Evolutionary conservation across 208 protist species (phyloP).

Genomic region (Strigomonas culicis): DNA sequence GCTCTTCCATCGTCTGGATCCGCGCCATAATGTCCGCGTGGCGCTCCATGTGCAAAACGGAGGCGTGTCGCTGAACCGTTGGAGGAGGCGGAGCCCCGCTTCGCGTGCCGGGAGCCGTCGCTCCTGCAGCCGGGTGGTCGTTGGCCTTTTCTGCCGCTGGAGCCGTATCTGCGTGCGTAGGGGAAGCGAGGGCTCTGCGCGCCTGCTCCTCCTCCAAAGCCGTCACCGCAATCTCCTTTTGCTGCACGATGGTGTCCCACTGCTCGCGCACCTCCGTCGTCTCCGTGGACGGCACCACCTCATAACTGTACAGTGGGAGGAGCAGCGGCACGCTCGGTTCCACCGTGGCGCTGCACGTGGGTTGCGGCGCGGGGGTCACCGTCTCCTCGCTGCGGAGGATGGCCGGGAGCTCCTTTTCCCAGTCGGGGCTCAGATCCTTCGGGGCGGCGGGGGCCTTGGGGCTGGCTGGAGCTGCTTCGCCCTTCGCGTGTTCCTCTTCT

Average conservation of each 20-base stretch:
- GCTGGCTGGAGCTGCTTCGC: not conserved
- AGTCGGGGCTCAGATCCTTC: not conserved
- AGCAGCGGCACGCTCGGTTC: not conserved
- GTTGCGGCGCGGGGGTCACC: not conserved
- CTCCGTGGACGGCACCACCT: conserved; percentile 33
- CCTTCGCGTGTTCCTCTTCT: not conserved
- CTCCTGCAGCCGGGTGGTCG: not conserved
- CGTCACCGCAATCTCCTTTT: conserved; percentile 3
- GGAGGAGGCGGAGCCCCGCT: too few relatives aligned
- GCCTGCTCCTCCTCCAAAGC: not conserved
- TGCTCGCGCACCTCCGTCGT: conserved; percentile 11
- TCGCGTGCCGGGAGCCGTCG: not conserved
- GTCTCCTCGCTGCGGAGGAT: not conserved
- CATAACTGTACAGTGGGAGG: conserved; percentile 10
- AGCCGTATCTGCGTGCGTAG: not conserved
- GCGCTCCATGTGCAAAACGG: not conserved
- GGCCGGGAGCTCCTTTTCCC: not conserved
- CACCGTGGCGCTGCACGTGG: not conserved
- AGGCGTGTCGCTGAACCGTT: too few relatives aligned
- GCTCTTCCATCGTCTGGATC: conserved; percentile 20
- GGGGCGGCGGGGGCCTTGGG: too few relatives aligned
- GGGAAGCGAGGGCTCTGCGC: not conserved
- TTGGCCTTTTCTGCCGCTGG: not conserved
- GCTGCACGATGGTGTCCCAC: not conserved
- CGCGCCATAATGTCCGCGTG: not conserved